These are phyloP conservation scores for Fusarium fujikuroi DNA, from an alignment of 2,329 filamentous ascomycete species.

Conservation along the genomic window DNA sequence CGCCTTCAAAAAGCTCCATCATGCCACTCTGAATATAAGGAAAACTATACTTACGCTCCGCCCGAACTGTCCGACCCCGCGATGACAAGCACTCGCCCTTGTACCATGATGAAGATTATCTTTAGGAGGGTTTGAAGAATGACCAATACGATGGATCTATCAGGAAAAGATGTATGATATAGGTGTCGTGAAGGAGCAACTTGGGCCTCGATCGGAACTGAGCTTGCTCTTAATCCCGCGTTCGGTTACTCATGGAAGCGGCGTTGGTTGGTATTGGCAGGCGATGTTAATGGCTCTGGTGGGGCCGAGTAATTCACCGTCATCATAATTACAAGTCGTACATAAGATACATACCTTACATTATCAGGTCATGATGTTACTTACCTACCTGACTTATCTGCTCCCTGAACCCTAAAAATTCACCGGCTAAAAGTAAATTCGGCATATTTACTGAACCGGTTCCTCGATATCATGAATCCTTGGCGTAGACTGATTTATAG, in stretches of 20 bases:
- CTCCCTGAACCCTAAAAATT: not conserved
- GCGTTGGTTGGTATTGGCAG: not conserved
- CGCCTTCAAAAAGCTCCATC: not conserved
- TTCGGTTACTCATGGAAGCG: constrained; percentile 11
- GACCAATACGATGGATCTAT: too few relatives aligned
- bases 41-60: constrained; percentile 71
- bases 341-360: not conserved
- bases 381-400: not conserved
- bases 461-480: not conserved
- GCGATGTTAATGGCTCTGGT: constrained; percentile 6
- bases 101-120: constrained; percentile 46
- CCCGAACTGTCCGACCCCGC: constrained; percentile 92
- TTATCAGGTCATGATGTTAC: constrained; percentile 28
- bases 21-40: not conserved
- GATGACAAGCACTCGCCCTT: constrained; percentile 76
- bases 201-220: not conserved
- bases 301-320: constrained; percentile 28
- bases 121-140: not conserved
- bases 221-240: constrained; percentile 24
- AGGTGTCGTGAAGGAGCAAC: not conserved
- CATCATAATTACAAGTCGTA: constrained; percentile 5
- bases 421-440: not conserved
- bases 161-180: not conserved
- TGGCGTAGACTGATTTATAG: not conserved
- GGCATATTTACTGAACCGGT: not conserved